phyloP scores from a whole-genome alignment of 192 early-diverging fungal species.

The Coemansia biformis region DNA sequence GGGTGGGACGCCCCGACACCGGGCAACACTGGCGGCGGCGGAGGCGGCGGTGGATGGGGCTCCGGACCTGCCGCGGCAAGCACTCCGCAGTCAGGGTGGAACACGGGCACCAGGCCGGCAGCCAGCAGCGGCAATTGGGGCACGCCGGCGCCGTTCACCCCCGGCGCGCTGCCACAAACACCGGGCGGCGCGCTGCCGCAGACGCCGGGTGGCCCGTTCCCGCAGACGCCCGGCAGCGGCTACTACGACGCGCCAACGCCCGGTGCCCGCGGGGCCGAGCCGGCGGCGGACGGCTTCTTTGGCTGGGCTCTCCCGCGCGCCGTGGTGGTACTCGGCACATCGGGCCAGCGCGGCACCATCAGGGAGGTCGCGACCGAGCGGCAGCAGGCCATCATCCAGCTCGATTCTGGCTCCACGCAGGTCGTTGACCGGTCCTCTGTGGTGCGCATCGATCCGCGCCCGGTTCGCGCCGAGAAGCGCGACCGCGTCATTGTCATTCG shows the following conservation, averaged over 20 bases:
- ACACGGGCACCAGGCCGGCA: constrained; percentile 51
- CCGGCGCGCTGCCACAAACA: constrained; percentile 30
- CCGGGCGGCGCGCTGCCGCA: constrained; percentile 28
- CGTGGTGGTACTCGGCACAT: constrained; percentile 30
- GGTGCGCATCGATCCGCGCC: constrained; percentile 33
- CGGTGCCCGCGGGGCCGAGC: constrained; percentile 44
- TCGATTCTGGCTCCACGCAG: constrained; percentile 45
- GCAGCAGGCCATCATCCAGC: constrained; percentile 46
- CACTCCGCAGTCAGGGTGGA: constrained; percentile 44
- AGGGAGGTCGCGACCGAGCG: constrained; percentile 53
- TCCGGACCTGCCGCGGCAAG: constrained; percentile 7
- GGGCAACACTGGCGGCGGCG: constrained; percentile 5
- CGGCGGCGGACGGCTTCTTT: constrained; percentile 50
- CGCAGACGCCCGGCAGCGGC: constrained; percentile 35
- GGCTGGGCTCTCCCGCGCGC: constrained; percentile 46
- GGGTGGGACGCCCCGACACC: constrained; percentile 55
- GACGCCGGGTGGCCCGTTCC: constrained; percentile 38
- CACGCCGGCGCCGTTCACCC: constrained; percentile 50
- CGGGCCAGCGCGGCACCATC: constrained; percentile 49
- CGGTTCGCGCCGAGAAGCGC: constrained; percentile 61
- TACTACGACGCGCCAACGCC: constrained; percentile 40
- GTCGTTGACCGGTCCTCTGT: constrained; percentile 37
- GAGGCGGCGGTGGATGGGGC: constrained; percentile 37
- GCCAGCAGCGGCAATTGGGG: constrained; percentile 29
- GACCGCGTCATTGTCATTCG: constrained; percentile 68